phyloP scores from a whole-genome alignment of 768 basidiomycete genomes.

The Psilocybe subaeruginosa region DNA sequence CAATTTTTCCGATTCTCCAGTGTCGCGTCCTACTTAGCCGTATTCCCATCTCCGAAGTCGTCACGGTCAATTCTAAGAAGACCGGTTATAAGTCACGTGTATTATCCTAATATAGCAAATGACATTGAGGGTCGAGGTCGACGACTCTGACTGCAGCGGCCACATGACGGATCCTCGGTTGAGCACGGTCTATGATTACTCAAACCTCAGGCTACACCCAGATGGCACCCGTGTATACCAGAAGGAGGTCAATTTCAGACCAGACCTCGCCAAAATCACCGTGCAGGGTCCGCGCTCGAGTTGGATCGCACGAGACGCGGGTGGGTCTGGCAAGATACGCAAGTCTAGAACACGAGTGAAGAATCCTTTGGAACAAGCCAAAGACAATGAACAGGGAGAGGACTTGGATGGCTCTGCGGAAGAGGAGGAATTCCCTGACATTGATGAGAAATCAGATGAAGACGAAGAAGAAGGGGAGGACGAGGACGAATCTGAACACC shows the following conservation, averaged over 20 bases:
- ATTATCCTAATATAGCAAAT: background rate
- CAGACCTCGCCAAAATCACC: constrained; percentile 35
- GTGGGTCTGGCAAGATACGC: constrained; percentile 46
- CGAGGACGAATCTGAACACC: constrained; percentile 12
- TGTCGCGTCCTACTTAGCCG: background rate
- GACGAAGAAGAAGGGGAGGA: constrained; percentile 17
- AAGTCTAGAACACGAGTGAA: constrained; percentile 19
- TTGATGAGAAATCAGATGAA: constrained; percentile 24
- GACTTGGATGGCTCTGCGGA: constrained; percentile 16
- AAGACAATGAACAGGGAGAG: constrained; percentile 1
- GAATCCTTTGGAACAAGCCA: background rate
- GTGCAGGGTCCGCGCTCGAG: constrained; percentile 55
- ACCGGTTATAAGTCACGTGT: background rate
- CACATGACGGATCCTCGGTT: constrained; percentile 36
- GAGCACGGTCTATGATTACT: constrained; percentile 67
- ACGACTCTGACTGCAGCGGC: background rate
- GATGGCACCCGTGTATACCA: constrained; percentile 62
- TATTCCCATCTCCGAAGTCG: background rate
- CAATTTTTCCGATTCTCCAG: background rate
- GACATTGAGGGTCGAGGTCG: background rate
- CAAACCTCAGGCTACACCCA: constrained; percentile 65
- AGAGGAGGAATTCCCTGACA: constrained; percentile 15
- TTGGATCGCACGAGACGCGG: constrained; percentile 72
- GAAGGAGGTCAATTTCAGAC: constrained; percentile 37
- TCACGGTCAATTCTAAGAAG: background rate